Conservation (phyloP, 192 early-diverging fungal species). For the Linnemannia zychae region DNA sequence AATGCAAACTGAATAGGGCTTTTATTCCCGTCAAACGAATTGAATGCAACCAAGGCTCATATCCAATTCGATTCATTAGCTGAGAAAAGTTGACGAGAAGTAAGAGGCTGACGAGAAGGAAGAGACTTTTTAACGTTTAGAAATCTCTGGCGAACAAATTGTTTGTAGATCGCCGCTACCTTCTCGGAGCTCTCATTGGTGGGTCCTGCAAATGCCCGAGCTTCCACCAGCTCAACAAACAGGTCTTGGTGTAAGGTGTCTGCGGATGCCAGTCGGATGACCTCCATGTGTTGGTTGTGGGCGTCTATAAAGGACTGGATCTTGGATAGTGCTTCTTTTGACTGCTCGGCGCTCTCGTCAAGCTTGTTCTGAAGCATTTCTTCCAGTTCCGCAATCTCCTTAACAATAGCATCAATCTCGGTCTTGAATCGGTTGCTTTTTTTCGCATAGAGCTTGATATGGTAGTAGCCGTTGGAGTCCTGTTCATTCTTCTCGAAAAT, state of each 20-base stretch:
- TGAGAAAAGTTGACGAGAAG: no score
- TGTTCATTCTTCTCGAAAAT: not conserved
- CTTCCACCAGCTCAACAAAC: constrained; percentile 6
- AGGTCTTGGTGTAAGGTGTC: constrained; percentile 17
- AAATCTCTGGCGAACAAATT: not conserved
- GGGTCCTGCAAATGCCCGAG: constrained; percentile 10
- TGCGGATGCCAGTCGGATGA: constrained; percentile 14
- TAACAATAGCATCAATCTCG: constrained; percentile 3
- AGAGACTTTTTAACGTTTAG: not conserved
- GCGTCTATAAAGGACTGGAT: constrained; percentile 6
- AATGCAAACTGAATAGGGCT: no score
- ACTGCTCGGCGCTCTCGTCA: not conserved
- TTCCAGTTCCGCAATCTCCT: not conserved
- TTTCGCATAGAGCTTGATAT: constrained; percentile 14
- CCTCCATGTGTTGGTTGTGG: constrained; percentile 8
- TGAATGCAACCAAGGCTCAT: no score
- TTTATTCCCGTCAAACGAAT: no score
- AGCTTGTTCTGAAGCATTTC: not conserved
- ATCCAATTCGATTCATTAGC: no score
- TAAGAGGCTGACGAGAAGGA: no score
- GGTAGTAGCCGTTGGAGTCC: not conserved
- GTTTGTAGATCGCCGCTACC: not conserved
- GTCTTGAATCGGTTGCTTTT: constrained; percentile 7
- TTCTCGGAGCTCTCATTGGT: constrained; percentile 9
- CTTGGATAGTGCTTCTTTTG: constrained; percentile 9